phyloP scores from a whole-genome alignment of 306 rosid genomes.

The Phaseolus lunatus region DNA sequence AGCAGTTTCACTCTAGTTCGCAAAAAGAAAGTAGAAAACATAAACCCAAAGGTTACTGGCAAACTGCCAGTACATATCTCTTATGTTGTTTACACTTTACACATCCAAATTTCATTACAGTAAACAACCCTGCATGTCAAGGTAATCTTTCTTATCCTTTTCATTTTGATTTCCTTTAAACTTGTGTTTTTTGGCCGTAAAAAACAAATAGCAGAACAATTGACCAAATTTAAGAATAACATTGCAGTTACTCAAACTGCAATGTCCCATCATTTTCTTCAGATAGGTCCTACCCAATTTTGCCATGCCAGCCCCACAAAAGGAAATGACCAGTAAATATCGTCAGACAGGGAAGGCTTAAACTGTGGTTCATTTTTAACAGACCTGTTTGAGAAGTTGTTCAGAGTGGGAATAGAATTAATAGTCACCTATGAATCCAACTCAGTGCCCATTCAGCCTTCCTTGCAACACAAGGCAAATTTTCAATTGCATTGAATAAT shows the following conservation, averaged over 20 bases:
- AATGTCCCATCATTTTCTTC: not conserved
- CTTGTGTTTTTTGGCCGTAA: not conserved
- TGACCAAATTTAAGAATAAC: not conserved
- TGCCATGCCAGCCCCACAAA: not conserved
- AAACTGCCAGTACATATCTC: not conserved
- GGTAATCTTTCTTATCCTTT: not conserved
- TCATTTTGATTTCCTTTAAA: not conserved
- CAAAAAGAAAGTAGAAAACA: too few relatives aligned
- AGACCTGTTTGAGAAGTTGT: not conserved
- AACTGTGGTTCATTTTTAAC: not conserved
- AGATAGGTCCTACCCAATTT: not conserved
- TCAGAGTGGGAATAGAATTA: constrained; percentile 2
- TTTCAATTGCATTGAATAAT: constrained; percentile 84
- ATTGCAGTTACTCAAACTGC: not conserved
- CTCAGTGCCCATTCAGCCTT: constrained; percentile 90
- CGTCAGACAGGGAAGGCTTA: not conserved
- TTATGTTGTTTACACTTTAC: not conserved
- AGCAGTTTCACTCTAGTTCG: too few relatives aligned
- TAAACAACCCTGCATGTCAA: not conserved
- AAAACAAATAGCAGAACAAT: not conserved
- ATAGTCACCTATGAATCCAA: constrained; percentile 78
- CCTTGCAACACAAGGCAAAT: constrained; percentile 79
- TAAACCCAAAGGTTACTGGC: too few relatives aligned
- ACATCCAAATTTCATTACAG: not conserved
- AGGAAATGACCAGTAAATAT: not conserved